Evolutionary conservation across 2,329 filamentous ascomycete genomes (phyloP).

Genomic region (Dactylellina parvicollis): DNA sequence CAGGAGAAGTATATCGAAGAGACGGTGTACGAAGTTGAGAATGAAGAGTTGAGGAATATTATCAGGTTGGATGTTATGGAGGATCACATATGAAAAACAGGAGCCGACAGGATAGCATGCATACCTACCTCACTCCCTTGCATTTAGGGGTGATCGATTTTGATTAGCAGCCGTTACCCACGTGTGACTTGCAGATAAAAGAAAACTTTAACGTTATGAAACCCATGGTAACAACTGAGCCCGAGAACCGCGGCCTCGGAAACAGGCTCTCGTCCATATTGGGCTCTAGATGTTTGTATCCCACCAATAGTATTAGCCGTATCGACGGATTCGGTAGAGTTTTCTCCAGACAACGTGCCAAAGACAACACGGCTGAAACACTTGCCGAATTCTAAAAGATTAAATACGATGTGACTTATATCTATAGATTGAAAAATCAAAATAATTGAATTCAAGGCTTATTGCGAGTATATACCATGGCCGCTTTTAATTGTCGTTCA

Average conservation of each 20-base stretch:
- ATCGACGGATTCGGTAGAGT: constrained; percentile 23
- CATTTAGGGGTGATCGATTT: not conserved
- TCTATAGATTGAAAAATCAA: too few species aligned
- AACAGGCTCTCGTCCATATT: constrained; percentile 1
- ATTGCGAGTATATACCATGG: too few species aligned
- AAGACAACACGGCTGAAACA: constrained; percentile 31
- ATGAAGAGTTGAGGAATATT: constrained; percentile 21
- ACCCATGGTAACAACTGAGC: not conserved
- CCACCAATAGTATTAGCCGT: constrained; percentile 2
- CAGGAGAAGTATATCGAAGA: constrained; percentile 39
- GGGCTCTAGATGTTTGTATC: not conserved
- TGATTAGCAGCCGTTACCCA: not conserved
- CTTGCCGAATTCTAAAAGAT: not conserved
- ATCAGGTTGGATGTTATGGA: constrained; percentile 22
- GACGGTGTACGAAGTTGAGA: constrained; percentile 27
- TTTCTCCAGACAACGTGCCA: not conserved
- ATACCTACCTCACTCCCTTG: too few species aligned
- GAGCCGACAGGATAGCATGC: not conserved
- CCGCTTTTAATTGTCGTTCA: too few species aligned
- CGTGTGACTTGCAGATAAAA: too few species aligned
- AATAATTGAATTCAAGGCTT: too few species aligned
- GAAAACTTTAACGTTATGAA: not conserved
- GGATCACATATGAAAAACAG: not conserved
- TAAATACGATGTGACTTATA: too few species aligned
- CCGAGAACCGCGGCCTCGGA: constrained; percentile 14